These are phyloP conservation scores for Sicyos edulis DNA, from an alignment of 306 rosid species.

Conservation along the genomic window DNA sequence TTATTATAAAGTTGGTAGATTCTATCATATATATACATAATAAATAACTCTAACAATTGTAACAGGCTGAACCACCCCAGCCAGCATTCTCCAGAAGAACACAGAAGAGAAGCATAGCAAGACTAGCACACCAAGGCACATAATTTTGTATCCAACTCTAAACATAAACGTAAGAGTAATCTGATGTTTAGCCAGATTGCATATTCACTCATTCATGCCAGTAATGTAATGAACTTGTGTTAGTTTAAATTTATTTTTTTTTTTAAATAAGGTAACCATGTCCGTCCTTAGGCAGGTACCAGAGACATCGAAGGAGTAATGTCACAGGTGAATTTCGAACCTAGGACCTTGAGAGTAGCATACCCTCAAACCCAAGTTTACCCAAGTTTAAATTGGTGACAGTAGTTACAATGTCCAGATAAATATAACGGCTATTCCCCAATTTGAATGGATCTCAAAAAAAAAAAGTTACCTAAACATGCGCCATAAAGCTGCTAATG, in stretches of 20 bases:
- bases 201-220: background rate
- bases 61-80: background rate
- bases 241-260: background rate
- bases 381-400: background rate
- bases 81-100: background rate
- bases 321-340: no score
- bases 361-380: no score
- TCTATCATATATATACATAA: no score
- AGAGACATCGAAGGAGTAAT: no score
- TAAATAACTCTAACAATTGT: no score
- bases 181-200: background rate
- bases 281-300: no score
- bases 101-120: background rate
- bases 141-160: background rate
- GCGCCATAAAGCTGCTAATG: constrained; percentile 89
- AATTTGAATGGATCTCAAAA: constrained; percentile 9
- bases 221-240: constrained; percentile 2
- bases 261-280: no score
- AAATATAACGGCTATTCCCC: background rate
- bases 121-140: background rate
- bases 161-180: background rate
- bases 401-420: constrained; percentile 1
- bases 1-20: no score
- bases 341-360: no score
- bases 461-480: constrained; percentile 65